Percentiles rank a stretch among this genome's conserved stretches.
These are phyloP conservation scores for Nyctanthes arbortristis DNA, from an alignment of 257 asterid species.

Conservation along the genomic window DNA sequence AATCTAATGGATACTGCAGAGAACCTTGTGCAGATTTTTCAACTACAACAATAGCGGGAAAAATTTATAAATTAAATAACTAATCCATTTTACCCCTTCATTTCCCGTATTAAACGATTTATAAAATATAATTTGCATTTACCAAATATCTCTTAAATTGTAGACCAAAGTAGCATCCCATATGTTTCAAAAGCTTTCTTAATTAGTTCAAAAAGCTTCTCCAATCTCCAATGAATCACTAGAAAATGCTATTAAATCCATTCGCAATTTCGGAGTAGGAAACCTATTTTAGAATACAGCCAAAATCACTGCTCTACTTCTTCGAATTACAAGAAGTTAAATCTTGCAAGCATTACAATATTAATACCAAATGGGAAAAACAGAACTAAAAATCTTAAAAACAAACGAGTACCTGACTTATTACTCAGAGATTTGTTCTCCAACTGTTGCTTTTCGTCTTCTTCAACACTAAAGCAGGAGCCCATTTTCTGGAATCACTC, in stretches of 20 bases:
- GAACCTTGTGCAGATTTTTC: conserved; percentile 11
- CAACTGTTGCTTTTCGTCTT: conserved; percentile 41
- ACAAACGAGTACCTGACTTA: conserved; percentile 32
- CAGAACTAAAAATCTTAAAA: conserved; percentile 19
- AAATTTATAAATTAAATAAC: conserved; percentile 7
- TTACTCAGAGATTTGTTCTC: conserved; percentile 33
- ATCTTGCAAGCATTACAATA: neutral
- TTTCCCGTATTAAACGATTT: neutral
- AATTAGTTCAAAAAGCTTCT: neutral
- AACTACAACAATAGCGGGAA: conserved; percentile 1
- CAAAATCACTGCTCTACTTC: neutral
- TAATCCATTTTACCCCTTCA: neutral
- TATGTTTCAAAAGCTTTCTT: neutral
- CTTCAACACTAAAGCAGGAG: conserved; percentile 74
- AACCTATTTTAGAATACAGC: neutral
- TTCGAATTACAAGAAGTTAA: neutral
- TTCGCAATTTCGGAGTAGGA: neutral
- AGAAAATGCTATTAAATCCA: conserved; percentile 2
- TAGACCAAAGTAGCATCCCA: conserved; percentile 10
- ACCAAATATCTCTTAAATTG: neutral
- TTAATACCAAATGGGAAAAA: conserved; percentile 5
- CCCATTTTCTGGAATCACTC: conserved; percentile 50
- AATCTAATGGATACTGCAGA: neutral
- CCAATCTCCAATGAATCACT: neutral
- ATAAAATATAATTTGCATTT: conserved; percentile 5